A percentile compares a stretch with the other conserved stretches of the same genome.
These are phyloP conservation scores for Cephaloascus fragrans DNA, from an alignment of 805 yeast species.

Conservation along the genomic window DNA sequence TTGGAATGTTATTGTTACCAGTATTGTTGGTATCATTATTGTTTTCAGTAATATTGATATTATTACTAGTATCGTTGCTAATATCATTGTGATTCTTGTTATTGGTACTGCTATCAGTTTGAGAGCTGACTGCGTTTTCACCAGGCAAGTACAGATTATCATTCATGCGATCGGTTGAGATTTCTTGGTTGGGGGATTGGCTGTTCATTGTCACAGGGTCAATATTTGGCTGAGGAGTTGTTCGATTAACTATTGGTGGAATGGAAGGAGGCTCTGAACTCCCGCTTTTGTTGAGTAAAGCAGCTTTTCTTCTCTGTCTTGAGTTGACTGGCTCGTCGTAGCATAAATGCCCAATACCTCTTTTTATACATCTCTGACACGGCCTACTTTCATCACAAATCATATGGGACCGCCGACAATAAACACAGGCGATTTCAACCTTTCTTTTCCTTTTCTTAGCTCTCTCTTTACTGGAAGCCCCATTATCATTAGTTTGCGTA, in stretches of 20 bases:
- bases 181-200: not conserved
- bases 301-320: constrained; percentile 27
- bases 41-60: not conserved
- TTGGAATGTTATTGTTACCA: not conserved
- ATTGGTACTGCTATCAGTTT: not conserved
- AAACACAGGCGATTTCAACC: constrained; percentile 70
- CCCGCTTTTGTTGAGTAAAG: not conserved
- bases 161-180: not conserved
- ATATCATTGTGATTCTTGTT: not conserved
- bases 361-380: constrained; percentile 73
- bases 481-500: not conserved
- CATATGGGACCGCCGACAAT: constrained; percentile 90
- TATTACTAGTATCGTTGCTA: not conserved
- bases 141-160: not conserved
- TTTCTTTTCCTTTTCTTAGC: constrained; percentile 32
- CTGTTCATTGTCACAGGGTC: not conserved
- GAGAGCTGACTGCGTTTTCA: not conserved
- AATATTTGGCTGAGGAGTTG: not conserved
- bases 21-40: not conserved
- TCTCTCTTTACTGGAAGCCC: not conserved
- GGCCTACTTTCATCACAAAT: constrained; percentile 76
- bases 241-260: not conserved
- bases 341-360: constrained; percentile 85
- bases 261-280: not conserved
- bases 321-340: constrained; percentile 54